Conservation (phyloP, 345 rosid genomes). For the Xanthoceras sorbifolium region DNA sequence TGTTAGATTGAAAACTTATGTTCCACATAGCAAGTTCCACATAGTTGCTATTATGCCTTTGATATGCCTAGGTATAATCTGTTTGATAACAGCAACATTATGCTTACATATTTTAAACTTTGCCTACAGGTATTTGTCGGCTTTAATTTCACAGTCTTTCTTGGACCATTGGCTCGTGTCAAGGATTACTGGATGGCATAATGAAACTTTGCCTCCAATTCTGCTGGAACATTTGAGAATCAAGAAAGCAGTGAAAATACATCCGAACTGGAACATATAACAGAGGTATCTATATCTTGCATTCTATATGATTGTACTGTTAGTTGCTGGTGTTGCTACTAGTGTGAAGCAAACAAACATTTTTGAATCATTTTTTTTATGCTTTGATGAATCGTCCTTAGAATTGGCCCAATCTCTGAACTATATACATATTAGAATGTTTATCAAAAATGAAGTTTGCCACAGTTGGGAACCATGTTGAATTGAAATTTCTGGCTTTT, state of each 20-base stretch:
- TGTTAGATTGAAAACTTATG: background rate
- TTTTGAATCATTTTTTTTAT: background rate
- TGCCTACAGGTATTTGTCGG: constrained; percentile 81
- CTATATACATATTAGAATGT: background rate
- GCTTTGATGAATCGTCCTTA: background rate
- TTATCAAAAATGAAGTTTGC: background rate
- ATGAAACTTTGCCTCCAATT: constrained; percentile 95
- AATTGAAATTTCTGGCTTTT: background rate
- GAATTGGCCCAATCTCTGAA: background rate
- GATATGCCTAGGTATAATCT: background rate
- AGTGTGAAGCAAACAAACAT: background rate
- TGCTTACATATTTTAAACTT: constrained; percentile 19
- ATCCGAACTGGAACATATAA: constrained; percentile 75
- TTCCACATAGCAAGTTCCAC: too few relatives aligned
- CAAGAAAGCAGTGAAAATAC: constrained; percentile 79
- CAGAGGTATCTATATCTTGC: constrained; percentile 56
- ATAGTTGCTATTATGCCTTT: constrained; percentile 9
- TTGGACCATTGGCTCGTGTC: constrained; percentile 93
- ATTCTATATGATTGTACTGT: background rate
- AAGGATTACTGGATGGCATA: constrained; percentile 90
- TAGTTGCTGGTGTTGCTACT: background rate
- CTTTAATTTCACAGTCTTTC: constrained; percentile 94
- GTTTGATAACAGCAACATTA: constrained; percentile 2
- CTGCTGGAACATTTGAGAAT: constrained; percentile 96
- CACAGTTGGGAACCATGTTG: background rate